Evolutionary conservation across 176 grass and related monocot genomes (phyloP).

Genomic region (Urochloa ruziziensis): DNA sequence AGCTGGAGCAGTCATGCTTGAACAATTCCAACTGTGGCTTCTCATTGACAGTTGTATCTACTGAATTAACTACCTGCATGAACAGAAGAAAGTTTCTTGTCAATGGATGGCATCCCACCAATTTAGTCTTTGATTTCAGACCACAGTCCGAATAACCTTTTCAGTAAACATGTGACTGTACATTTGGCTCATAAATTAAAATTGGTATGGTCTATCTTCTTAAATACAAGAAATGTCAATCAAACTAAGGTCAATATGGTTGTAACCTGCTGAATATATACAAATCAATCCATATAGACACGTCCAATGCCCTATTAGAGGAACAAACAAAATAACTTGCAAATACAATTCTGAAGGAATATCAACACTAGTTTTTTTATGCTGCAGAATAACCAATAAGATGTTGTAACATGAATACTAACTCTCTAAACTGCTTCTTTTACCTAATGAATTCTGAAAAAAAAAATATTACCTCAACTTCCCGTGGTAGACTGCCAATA

Average conservation of each 20-base stretch:
- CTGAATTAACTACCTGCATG: constrained; percentile 60
- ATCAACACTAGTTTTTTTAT: neutral
- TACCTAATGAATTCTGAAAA: neutral
- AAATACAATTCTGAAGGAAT: neutral
- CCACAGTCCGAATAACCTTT: neutral
- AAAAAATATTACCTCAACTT: constrained; percentile 64
- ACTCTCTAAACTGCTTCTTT: neutral
- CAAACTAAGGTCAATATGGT: neutral
- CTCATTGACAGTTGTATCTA: constrained; percentile 35
- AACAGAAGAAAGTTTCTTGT: constrained; percentile 22
- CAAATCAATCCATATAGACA: neutral
- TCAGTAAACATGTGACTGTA: neutral
- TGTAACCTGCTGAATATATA: neutral
- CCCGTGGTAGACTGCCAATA: constrained; percentile 57
- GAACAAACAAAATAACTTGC: neutral
- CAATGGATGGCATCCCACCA: neutral
- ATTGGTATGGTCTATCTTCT: neutral
- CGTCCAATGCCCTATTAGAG: neutral
- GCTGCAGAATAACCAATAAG: neutral
- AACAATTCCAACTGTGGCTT: constrained; percentile 49
- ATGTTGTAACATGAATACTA: neutral
- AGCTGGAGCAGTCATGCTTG: constrained; percentile 73
- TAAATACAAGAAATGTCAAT: constrained; percentile 14
- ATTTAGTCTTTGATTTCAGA: neutral
- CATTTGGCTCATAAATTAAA: neutral